These are phyloP conservation scores for Plasmodium inui DNA, from an alignment of 169 alveolate species.

Conservation along the genomic window DNA sequence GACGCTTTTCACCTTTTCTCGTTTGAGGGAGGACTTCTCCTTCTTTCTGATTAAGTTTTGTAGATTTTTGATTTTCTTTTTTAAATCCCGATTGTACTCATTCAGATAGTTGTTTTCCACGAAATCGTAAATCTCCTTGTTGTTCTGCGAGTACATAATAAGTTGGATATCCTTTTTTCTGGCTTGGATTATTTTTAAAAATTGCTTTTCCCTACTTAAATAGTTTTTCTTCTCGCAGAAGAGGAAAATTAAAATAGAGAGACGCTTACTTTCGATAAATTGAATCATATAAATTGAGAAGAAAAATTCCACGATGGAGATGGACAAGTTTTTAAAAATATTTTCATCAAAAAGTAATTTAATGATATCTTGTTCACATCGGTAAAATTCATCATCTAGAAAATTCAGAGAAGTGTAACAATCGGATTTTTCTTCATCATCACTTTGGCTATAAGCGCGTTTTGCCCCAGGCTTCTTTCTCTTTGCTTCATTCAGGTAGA, in stretches of 20 bases:
- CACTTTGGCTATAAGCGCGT: neutral
- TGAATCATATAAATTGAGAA: conserved; percentile 75
- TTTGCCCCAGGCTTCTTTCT: neutral
- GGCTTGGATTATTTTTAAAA: conserved; percentile 26
- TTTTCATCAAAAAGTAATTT: conserved; percentile 58
- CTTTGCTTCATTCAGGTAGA: neutral
- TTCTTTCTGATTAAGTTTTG: conserved; percentile 43
- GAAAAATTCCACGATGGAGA: conserved; percentile 57
- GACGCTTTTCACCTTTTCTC: conserved; percentile 18
- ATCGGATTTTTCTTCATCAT: conserved; percentile 14
- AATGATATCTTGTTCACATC: conserved; percentile 56
- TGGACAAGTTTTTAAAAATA: conserved; percentile 57
- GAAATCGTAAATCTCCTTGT: conserved; percentile 11
- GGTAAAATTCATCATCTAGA: conserved; percentile 56
- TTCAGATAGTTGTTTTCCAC: conserved; percentile 36
- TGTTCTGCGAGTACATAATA: neutral
- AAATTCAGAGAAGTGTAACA: conserved; percentile 7
- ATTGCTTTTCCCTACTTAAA: conserved; percentile 47
- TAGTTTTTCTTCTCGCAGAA: conserved; percentile 67
- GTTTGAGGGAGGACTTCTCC: neutral
- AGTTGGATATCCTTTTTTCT: conserved; percentile 38
- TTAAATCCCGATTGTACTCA: conserved; percentile 35
- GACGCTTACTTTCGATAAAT: conserved; percentile 67
- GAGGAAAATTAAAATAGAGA: conserved; percentile 50
- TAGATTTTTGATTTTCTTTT: conserved; percentile 40